Base-by-base conservation (phyloP, 2,329 filamentous ascomycete species). In the Aspergillus sojae region DNA sequence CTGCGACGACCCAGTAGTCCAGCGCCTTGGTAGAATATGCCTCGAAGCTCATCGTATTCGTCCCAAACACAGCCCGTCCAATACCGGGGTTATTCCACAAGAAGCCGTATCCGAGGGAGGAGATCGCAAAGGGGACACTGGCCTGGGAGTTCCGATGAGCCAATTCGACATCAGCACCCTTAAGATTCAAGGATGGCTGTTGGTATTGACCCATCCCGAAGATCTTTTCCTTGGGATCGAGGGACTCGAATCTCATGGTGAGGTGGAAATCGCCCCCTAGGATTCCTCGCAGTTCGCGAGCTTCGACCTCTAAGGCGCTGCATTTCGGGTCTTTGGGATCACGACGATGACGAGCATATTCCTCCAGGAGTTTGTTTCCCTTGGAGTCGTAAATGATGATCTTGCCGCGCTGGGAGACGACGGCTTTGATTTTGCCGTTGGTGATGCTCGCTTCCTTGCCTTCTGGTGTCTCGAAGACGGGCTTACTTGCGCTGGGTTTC, bases 201-300 rank as follows among this genome's bases (percentile, higher is more conserved):
- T 90, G 88, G 64, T 90, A 90, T 74, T 90, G 88, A 0, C 88
- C 88, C 87, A 90, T 90, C 23, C 88, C 88, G 68, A 83, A 90
- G n/a, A 90, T 84, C 70, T 84, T 86, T 72, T 90, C 88, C 21
- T 84, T 77, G 0, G 77, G 74, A 59, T 84, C 74, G 58, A 85
- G 71, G 1, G 83, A 85, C 71, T 90, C 88, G 59, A 90, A 82
- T 0, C 88, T 81, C 67, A 83, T 78, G 0, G 86, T 89, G 10
- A 89, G 76, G 58, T 86, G 82, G 69, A 86, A 89, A 60, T 85
- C 81, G 46, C 82, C 81, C 6, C 86, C 86, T 0, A 81, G 74
- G 2, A 83, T 81, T 0, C 85, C 82, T 58, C 81, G 81, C 71
- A 88, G 86, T 70, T 89, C 86, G 21, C 87, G 84, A 1, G 85